A percentile compares a stretch with the other conserved stretches of the same genome.
These are phyloP conservation scores for Neurospora sp. DNA, from an alignment of 2,329 filamentous ascomycete species.

Conservation along the genomic window DNA sequence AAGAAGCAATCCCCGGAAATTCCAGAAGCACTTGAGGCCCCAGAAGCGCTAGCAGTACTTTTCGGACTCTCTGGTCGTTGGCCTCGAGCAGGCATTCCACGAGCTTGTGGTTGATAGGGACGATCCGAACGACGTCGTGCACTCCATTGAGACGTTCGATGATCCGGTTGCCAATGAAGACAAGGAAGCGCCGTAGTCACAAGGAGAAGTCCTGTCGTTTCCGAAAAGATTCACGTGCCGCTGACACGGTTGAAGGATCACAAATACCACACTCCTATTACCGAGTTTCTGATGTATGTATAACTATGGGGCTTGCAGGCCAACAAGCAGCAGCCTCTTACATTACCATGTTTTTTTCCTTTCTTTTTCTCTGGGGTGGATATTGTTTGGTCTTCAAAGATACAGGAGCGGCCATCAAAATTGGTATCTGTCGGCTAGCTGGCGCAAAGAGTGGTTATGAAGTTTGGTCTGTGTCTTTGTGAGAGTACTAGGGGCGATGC, in stretches of 20 bases:
- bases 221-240: not conserved
- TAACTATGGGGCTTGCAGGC: not conserved
- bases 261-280: not conserved
- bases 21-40: not conserved
- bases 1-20: not conserved
- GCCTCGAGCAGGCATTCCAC: not conserved
- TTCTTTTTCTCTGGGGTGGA: not conserved
- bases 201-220: not conserved
- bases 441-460: not conserved
- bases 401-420: not conserved
- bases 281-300: not conserved
- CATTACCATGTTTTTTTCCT: not conserved
- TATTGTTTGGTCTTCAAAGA: not conserved
- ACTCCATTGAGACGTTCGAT: not conserved
- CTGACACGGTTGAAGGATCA: not conserved
- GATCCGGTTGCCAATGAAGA: not conserved
- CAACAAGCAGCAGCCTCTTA: not conserved
- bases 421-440: not conserved
- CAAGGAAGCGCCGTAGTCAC: not conserved
- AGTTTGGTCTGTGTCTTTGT: not conserved
- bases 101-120: not conserved
- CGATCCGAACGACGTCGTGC: not conserved
- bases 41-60: not conserved
- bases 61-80: not conserved
- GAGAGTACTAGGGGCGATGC: not conserved